A percentile compares a stretch with the other conserved stretches of the same genome.
Evolutionary conservation across 345 rosid genomes (phyloP).

Genomic region (Citrus hindsii): DNA sequence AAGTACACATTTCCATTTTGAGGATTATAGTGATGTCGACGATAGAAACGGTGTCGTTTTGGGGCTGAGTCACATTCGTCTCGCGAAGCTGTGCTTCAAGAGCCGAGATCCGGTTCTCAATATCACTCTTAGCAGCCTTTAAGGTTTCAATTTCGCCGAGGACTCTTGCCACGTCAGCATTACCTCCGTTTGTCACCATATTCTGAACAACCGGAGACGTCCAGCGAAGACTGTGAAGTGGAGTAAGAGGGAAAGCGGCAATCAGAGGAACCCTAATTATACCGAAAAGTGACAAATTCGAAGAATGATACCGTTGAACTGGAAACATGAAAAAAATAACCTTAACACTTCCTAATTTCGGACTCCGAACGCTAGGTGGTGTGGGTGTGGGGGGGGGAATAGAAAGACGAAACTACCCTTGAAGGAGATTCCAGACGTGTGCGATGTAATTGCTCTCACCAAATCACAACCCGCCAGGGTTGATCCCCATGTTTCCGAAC

Average conservation of each 20-base stretch:
- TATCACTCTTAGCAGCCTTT: slow-evolving; percentile 42
- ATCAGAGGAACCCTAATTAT: neutral
- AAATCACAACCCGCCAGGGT: neutral
- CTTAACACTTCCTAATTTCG: neutral
- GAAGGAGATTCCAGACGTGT: neutral
- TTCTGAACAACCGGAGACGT: neutral
- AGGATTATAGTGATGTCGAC: neutral
- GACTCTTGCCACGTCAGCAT: slow-evolving; percentile 20
- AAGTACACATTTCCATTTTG: neutral
- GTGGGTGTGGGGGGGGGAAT: rapidly evolving
- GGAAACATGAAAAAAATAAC: neutral
- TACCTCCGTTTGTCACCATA: slow-evolving; percentile 37
- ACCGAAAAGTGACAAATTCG: neutral
- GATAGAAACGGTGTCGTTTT: slow-evolving; percentile 21
- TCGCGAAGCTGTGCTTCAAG: slow-evolving; percentile 71
- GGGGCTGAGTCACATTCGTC: neutral
- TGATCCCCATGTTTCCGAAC: neutral
- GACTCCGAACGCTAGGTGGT: neutral
- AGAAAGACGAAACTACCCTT: neutral
- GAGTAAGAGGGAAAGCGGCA: no score
- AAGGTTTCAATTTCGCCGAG: slow-evolving; percentile 41
- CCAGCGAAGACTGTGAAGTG: neutral
- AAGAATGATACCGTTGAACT: neutral
- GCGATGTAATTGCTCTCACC: neutral
- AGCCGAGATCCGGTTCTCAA: slow-evolving; percentile 55